These are phyloP conservation scores for Chrysosporium queenslandicum DNA, from an alignment of 2,329 filamentous ascomycete genomes.

Conservation along the genomic window DNA sequence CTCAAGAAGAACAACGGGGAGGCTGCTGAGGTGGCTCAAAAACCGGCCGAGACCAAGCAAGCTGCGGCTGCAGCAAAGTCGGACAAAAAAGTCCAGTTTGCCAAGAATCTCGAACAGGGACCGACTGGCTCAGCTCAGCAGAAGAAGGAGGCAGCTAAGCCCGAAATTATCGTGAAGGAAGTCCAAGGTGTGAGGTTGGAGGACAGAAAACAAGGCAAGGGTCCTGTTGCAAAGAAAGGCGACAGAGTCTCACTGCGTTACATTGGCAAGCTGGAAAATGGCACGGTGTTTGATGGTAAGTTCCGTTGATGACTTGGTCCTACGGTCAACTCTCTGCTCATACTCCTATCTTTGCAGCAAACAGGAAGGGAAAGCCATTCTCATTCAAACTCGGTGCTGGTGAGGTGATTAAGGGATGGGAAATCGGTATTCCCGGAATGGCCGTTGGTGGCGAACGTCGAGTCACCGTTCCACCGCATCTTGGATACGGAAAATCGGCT, in stretches of 20 bases:
- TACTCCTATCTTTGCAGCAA: conserved; percentile 49
- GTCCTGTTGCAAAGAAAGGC: conserved; percentile 77
- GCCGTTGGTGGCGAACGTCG: conserved; percentile 85
- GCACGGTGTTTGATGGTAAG: conserved; percentile 90
- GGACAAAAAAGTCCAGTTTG: conserved; percentile 97
- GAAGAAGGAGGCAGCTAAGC: conserved; percentile 39
- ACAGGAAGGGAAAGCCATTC: conserved; percentile 99
- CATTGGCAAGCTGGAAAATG: conserved; percentile 91
- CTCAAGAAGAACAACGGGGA: conserved; percentile 98
- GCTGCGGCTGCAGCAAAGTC: conserved; percentile 47
- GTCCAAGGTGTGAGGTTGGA: conserved; percentile 87
- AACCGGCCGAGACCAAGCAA: conserved; percentile 50
- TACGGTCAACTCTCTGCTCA: conserved; percentile 1
- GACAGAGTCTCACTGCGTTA: conserved; percentile 90
- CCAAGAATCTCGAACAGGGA: conserved; percentile 96
- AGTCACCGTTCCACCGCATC: conserved; percentile 73
- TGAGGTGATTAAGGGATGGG: conserved; percentile 98
- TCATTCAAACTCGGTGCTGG: conserved; percentile 87
- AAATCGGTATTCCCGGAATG: conserved; percentile 89
- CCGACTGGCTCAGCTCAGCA: conserved; percentile 61
- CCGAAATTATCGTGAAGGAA: conserved; percentile 53
- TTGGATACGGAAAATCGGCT: conserved; percentile 80
- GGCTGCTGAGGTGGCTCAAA: conserved; percentile 49
- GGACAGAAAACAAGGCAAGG: conserved; percentile 84
- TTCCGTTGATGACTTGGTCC: conserved; percentile 20